Evolutionary conservation across 352 stramenopile species (phyloP).

Genomic region (Globisporangium barbulae): DNA sequence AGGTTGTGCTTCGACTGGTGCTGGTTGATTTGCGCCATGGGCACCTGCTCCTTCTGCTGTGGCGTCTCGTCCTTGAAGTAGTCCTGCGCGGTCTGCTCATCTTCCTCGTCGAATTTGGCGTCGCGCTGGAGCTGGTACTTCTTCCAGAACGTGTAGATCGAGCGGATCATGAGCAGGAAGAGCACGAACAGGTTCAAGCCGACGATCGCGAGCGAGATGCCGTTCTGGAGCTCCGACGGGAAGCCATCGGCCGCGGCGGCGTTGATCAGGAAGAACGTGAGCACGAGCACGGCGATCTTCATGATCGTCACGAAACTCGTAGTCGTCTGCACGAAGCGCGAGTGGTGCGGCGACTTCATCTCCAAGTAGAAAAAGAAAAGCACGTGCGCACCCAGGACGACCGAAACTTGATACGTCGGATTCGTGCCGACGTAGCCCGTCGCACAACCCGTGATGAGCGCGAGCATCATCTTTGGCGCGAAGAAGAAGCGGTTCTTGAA

Average conservation of each 20-base stretch:
- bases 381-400: conserved; percentile 55
- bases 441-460: conserved; percentile 53
- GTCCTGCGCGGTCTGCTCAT: conserved; percentile 56
- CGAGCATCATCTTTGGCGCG: conserved; percentile 71
- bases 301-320: conserved; percentile 74
- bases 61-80: conserved; percentile 70
- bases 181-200: conserved; percentile 68
- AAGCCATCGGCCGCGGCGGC: conserved; percentile 51
- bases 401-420: conserved; percentile 43
- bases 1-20: conserved; percentile 15
- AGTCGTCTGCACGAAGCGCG: conserved; percentile 66
- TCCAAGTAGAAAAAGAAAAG: conserved; percentile 76
- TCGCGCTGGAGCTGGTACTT: conserved; percentile 68
- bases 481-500: conserved; percentile 88
- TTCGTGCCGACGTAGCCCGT: conserved; percentile 57
- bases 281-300: conserved; percentile 69
- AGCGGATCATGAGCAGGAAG: conserved; percentile 59
- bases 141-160: conserved; percentile 71
- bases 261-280: conserved; percentile 73
- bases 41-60: conserved; percentile 30
- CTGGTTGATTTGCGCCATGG: conserved; percentile 5
- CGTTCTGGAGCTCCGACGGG: conserved; percentile 58
- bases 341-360: conserved; percentile 66
- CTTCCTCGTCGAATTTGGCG: conserved; percentile 48
- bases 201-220: conserved; percentile 66